These are phyloP conservation scores for Brettanomyces naardenensis DNA, from an alignment of 805 yeast species.

Conservation along the genomic window DNA sequence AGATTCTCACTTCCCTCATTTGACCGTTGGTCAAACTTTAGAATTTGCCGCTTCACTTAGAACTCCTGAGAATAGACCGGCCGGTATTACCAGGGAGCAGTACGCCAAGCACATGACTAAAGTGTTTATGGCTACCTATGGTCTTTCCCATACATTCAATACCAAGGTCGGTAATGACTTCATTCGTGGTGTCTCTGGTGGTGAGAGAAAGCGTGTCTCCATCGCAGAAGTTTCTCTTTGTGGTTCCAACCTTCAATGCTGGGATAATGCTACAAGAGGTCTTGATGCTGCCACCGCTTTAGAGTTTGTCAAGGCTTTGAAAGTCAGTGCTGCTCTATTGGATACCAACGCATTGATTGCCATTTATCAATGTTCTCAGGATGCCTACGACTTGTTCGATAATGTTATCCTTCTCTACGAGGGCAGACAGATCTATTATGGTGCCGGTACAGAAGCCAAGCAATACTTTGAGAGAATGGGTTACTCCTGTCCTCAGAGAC, in stretches of 20 bases:
- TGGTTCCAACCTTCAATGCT: constrained; percentile 38
- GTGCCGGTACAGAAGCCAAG: constrained; percentile 30
- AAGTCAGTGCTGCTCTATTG: constrained; percentile 43
- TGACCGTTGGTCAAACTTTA: constrained; percentile 60
- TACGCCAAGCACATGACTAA: constrained; percentile 47
- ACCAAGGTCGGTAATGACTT: constrained; percentile 59
- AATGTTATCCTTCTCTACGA: constrained; percentile 34
- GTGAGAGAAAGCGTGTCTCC: constrained; percentile 59
- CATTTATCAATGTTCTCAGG: constrained; percentile 39
- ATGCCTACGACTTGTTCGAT: constrained; percentile 36
- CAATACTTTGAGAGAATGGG: constrained; percentile 35
- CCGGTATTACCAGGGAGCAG: constrained; percentile 49
- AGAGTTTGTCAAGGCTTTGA: constrained; percentile 52
- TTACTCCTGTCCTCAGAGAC: constrained; percentile 37
- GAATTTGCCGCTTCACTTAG: constrained; percentile 53
- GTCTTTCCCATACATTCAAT: constrained; percentile 40
- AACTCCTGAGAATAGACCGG: constrained; percentile 54
- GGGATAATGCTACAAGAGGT: constrained; percentile 70
- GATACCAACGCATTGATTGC: constrained; percentile 46
- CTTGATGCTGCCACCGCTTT: constrained; percentile 65
- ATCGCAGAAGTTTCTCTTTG: constrained; percentile 45
- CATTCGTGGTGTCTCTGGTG: constrained; percentile 60
- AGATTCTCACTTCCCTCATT: constrained; percentile 60
- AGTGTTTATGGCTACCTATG: constrained; percentile 28
- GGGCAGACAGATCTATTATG: constrained; percentile 36